Conservation (phyloP, 345 rosid genomes). For the Euphorbia pulcherrima region DNA sequence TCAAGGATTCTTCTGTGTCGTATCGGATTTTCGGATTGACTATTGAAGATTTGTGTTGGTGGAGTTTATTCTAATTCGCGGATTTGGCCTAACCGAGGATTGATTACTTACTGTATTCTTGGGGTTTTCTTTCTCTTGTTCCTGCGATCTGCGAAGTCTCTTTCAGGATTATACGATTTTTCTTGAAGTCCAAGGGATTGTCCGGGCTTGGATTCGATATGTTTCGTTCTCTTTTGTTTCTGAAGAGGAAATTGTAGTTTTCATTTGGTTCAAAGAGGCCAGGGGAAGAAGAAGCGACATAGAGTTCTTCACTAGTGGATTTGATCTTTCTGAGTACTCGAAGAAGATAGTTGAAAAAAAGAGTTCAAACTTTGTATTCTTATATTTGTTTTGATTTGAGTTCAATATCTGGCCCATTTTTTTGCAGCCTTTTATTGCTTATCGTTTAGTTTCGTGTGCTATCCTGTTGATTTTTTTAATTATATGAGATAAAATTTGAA, state of each 20-base stretch:
- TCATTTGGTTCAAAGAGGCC: background rate
- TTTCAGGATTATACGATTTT: background rate
- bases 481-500: background rate
- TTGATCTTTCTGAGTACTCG: constrained; percentile 22
- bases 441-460: constrained; percentile 1
- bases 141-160: constrained; percentile 8
- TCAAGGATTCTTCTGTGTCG: background rate
- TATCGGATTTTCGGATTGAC: constrained; percentile 3
- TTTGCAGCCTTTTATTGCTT: constrained; percentile 14
- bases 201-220: background rate
- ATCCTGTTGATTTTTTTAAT: background rate
- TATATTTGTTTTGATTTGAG: constrained; percentile 9
- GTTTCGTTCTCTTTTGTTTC: background rate
- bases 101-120: background rate
- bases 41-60: constrained; percentile 13
- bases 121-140: constrained; percentile 5
- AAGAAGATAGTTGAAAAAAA: constrained; percentile 15
- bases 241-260: background rate
- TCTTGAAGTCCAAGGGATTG: too few relatives aligned
- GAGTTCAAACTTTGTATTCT: constrained; percentile 18
- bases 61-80: background rate
- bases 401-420: constrained; percentile 26
- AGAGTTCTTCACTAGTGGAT: constrained; percentile 18
- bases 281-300: background rate
- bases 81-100: background rate